A percentile compares a stretch with the other conserved stretches of the same genome.
Conservation (phyloP, 83 land plant species). For the Thuja plicata region DNA sequence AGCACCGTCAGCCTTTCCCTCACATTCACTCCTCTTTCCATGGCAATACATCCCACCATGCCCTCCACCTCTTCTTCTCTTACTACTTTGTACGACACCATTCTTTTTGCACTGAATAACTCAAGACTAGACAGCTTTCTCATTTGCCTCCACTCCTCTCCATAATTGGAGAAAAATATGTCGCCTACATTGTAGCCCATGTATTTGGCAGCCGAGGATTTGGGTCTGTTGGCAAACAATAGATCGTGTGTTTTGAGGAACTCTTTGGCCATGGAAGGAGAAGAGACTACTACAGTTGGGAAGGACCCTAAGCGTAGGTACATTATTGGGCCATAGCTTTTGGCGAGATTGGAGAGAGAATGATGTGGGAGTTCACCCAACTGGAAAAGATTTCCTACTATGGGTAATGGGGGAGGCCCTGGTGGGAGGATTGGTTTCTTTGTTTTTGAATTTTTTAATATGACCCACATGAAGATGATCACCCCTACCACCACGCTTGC, state of each 20-base stretch:
- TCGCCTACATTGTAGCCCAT: slow-evolving; percentile 16
- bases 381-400: slow-evolving; percentile 55
- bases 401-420: slow-evolving; percentile 59
- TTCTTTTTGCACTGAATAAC: slow-evolving; percentile 14
- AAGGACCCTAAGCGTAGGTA: slow-evolving; percentile 21
- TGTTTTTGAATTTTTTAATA: background rate
- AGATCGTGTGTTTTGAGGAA: slow-evolving; percentile 23
- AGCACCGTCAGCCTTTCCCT: background rate
- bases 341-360: background rate
- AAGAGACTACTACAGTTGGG: slow-evolving; percentile 18
- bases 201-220: background rate
- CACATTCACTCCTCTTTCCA: background rate
- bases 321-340: slow-evolving; percentile 20
- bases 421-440: slow-evolving; percentile 35
- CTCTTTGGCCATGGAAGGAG: slow-evolving; percentile 18
- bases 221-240: slow-evolving; percentile 16
- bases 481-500: background rate
- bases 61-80: background rate
- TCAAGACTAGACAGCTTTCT: slow-evolving; percentile 16
- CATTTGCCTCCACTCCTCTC: slow-evolving; percentile 16
- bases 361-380: slow-evolving; percentile 15
- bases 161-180: slow-evolving; percentile 24
- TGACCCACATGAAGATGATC: background rate
- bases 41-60: background rate
- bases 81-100: background rate